Conservation (phyloP, 768 basidiomycete genomes). For the Solioccasus polychromus region DNA sequence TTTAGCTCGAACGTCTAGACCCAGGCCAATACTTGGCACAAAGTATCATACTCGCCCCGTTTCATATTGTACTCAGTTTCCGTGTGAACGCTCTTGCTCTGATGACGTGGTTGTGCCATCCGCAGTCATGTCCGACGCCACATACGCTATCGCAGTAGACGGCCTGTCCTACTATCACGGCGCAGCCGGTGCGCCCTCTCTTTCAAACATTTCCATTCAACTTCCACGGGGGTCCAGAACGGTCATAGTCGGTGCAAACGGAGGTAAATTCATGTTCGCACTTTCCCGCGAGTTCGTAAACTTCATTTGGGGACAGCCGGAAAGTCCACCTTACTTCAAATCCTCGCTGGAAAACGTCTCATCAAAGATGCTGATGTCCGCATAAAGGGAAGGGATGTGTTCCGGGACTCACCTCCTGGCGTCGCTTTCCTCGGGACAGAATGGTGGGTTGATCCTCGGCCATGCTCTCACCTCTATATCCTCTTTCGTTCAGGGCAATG, state of each 20-base stretch:
- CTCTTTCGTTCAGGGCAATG: constrained; percentile 76
- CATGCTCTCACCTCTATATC: background rate
- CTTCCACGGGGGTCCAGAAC: constrained; percentile 78
- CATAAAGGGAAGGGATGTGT: constrained; percentile 83
- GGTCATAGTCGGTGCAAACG: constrained; percentile 90
- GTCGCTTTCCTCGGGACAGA: constrained; percentile 92
- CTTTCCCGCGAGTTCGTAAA: background rate
- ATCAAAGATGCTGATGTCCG: constrained; percentile 61
- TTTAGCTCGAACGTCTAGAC: no score
- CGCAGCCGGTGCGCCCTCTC: constrained; percentile 43
- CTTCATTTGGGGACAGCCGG: constrained; percentile 58
- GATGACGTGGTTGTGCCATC: no score
- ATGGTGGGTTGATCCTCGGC: constrained; percentile 52
- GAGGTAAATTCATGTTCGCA: constrained; percentile 52
- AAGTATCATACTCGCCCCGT: no score
- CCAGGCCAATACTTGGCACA: no score
- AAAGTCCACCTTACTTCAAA: constrained; percentile 93
- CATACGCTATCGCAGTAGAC: constrained; percentile 35
- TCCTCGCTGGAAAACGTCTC: constrained; percentile 88
- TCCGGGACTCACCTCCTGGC: constrained; percentile 78
- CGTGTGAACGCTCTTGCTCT: no score
- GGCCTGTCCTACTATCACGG: constrained; percentile 60
- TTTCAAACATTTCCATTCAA: constrained; percentile 60
- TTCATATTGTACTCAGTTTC: no score
- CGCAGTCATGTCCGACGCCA: background rate